Conservation (phyloP, 345 rosid genomes). For the Ceriops zippeliana region DNA sequence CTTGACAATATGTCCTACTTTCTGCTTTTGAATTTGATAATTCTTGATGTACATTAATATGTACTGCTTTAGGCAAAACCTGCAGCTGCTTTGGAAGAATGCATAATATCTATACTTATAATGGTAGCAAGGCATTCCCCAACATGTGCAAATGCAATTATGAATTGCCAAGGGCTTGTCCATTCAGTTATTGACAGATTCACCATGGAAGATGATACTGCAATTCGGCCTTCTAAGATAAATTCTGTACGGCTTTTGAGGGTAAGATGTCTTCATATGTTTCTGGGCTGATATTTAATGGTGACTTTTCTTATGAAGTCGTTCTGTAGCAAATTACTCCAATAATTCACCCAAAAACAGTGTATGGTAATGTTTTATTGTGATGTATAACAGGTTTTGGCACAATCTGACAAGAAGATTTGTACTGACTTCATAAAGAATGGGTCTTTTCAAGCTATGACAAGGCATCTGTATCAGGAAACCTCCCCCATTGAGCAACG, state of each 20-base stretch:
- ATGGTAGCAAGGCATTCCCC: conserved; percentile 92
- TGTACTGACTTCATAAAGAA: conserved; percentile 53
- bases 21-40: neutral
- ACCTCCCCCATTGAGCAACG: conserved; percentile 63
- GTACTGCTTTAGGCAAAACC: conserved; percentile 54
- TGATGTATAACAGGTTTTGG: conserved; percentile 54
- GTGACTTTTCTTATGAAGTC: neutral
- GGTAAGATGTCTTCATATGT: conserved; percentile 37
- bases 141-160: conserved; percentile 61
- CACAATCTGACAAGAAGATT: conserved; percentile 53
- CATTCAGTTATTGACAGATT: conserved; percentile 58
- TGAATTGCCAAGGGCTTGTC: conserved; percentile 71
- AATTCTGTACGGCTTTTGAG: conserved; percentile 59
- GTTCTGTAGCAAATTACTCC: conserved; percentile 8
- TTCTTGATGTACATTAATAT: conserved; percentile 13
- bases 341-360: conserved; percentile 4
- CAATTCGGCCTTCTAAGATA: conserved; percentile 49
- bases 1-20: neutral
- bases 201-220: conserved; percentile 36
- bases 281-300: conserved; percentile 2
- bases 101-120: conserved; percentile 54
- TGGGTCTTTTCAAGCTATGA: conserved; percentile 53
- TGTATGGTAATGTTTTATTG: conserved; percentile 8
- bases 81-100: conserved; percentile 50
- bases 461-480: conserved; percentile 64